phyloP scores from a whole-genome alignment of 331 rosid species.

The Quercus tomentella region DNA sequence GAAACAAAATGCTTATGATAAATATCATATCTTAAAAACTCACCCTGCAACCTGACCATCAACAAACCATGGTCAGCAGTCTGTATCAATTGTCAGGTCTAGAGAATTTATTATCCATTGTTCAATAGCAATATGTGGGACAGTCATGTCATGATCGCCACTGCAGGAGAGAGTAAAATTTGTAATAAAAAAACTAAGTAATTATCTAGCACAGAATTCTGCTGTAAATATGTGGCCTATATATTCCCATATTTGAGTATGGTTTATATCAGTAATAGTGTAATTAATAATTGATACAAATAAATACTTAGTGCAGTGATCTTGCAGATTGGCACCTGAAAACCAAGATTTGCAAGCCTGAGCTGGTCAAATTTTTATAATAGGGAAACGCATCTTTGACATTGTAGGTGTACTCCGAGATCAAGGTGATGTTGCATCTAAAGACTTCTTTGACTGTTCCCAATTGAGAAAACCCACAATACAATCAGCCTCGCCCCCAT shows the following conservation, averaged over 20 bases:
- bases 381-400: background rate
- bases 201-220: background rate
- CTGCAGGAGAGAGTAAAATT: background rate
- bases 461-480: background rate
- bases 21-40: background rate
- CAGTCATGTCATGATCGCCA: conserved; percentile 33
- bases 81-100: background rate
- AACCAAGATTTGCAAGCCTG: conserved; percentile 14
- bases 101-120: conserved; percentile 21
- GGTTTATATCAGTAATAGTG: no score
- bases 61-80: conserved; percentile 34
- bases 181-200: background rate
- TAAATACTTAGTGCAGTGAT: no score
- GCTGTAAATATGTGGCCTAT: no score
- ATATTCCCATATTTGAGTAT: no score
- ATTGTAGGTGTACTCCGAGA: background rate
- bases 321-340: conserved; percentile 9
- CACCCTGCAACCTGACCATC: conserved; percentile 26
- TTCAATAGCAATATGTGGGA: conserved; percentile 10
- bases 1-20: background rate
- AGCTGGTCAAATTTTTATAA: conserved; percentile 5
- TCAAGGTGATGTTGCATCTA: conserved; percentile 5
- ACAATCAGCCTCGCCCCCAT: no score
- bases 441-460: conserved; percentile 13
- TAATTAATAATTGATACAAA: no score